These are phyloP conservation scores for Epicoccum sorghinum DNA, from an alignment of 2,329 filamentous ascomycete genomes.

Conservation along the genomic window DNA sequence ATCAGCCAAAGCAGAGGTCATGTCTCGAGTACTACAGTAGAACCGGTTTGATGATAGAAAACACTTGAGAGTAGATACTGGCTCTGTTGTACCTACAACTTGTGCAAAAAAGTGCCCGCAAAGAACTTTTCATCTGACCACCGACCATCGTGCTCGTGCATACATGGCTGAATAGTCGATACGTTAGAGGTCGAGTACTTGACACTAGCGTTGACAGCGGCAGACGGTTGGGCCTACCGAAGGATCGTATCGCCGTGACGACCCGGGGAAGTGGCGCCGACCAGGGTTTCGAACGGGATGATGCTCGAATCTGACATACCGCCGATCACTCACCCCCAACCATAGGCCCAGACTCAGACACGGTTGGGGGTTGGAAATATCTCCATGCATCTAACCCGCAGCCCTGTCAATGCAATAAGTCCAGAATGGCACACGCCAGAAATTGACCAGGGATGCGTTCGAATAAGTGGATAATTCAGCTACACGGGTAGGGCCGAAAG, in stretches of 20 bases:
- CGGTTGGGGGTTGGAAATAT: neutral
- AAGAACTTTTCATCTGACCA: too few species aligned
- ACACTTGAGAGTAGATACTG: too few species aligned
- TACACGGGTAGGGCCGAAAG: slow-evolving; percentile 1
- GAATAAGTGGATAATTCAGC: neutral
- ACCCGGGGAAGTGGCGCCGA: slow-evolving; percentile 2
- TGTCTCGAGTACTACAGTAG: too few species aligned
- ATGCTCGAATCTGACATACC: neutral
- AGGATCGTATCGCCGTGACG: neutral
- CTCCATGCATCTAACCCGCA: neutral
- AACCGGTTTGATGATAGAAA: too few species aligned
- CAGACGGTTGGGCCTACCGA: neutral
- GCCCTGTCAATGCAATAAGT: neutral
- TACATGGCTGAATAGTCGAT: too few species aligned
- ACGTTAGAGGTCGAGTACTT: too few species aligned
- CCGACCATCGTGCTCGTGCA: too few species aligned
- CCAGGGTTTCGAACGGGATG: neutral
- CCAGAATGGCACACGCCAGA: neutral
- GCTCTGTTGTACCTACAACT: too few species aligned
- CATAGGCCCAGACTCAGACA: neutral
- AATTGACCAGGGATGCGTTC: neutral
- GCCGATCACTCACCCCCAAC: neutral
- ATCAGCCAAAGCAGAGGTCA: too few species aligned
- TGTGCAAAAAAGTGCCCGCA: too few species aligned
- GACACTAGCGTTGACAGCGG: neutral